Evolutionary conservation across 2,329 filamentous ascomycete genomes (phyloP).

Genomic region (Akanthomyces lecanii): DNA sequence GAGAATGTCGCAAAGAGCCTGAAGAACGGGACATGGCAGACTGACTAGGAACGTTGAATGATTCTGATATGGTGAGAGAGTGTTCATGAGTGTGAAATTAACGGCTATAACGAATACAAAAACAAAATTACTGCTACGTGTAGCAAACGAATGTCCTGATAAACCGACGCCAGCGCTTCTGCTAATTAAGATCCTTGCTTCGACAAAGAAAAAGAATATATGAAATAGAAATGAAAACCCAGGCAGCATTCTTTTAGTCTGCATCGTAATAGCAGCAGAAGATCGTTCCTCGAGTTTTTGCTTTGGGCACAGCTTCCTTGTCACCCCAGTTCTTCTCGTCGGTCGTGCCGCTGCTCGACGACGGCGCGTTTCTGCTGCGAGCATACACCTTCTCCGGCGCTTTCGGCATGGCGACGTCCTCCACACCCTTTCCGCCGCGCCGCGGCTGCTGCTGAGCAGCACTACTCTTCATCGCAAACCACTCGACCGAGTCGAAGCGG

Average conservation of each 20-base stretch:
- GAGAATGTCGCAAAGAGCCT: not conserved
- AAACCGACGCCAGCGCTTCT: not conserved
- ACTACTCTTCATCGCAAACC: conserved; percentile 17
- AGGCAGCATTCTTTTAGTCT: not conserved
- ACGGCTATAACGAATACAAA: no score
- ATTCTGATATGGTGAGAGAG: not conserved
- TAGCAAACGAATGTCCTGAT: not conserved
- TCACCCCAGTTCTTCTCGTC: not conserved
- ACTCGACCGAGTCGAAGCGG: conserved; percentile 29
- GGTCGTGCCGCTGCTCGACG: not conserved
- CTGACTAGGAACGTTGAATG: not conserved
- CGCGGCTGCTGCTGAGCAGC: not conserved
- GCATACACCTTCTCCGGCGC: not conserved
- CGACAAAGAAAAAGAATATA: not conserved
- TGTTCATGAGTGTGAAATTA: no score
- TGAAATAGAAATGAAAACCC: not conserved
- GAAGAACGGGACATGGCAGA: not conserved
- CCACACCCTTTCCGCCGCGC: not conserved
- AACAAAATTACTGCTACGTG: not conserved
- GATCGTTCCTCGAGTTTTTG: conserved; percentile 8
- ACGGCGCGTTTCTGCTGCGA: conserved; percentile 1
- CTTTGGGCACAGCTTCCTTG: not conserved
- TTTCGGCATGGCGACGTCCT: not conserved
- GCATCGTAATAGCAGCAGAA: conserved; percentile 17
- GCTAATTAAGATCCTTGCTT: not conserved